Base-by-base conservation (phyloP, 352 stramenopile species). In the Phytophthora pseudosyringae region DNA sequence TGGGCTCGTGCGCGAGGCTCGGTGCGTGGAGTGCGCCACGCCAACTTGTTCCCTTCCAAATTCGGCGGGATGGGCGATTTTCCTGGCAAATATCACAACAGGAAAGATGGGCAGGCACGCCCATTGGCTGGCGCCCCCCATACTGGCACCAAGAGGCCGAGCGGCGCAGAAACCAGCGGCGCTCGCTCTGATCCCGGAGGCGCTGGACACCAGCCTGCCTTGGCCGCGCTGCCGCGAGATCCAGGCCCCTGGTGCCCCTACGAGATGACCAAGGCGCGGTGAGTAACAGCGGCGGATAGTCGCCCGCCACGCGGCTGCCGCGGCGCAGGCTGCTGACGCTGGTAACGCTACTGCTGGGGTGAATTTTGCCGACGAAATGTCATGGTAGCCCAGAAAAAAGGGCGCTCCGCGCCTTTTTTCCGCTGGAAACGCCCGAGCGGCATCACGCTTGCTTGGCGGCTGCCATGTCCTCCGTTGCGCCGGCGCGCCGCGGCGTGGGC, bases 41-140 rank as follows among this genome's bases (percentile, higher is more conserved):
- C 56, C 65, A 69, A 62, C 15, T 69, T 63, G 43, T 63, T 75
- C 58, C 68, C 59, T 77, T 77, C 59, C 46, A 71, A 59, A 59
- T 73, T 76, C 46, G 44, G 56, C 25, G 67, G 68, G 68, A 76
- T 73, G 39, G 60, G 25, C 46, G 47, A 72, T 60, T 53, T 58
- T 45, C 47, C n/a, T 56, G 16, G 28, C 53, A 50, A 74, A 70
- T 62, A 74, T 67, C 59, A 71, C 60, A 67, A 73, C 49, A 70
- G 60, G 41, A 59, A 73, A 51, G 65, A 69, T 66, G 52, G 49
- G 65, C 59, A 65, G 29, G 57, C 57, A 57, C 62, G 54, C 47
- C 38, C 16, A 69, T 69, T 69, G 60, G 60, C 41, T 52, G 41
- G 29, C 13, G 12, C 9, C 15, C n/a, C 3, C n/a, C 31, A 53